phyloP scores from a whole-genome alignment of 306 rosid genomes.

The Inga laurina region DNA sequence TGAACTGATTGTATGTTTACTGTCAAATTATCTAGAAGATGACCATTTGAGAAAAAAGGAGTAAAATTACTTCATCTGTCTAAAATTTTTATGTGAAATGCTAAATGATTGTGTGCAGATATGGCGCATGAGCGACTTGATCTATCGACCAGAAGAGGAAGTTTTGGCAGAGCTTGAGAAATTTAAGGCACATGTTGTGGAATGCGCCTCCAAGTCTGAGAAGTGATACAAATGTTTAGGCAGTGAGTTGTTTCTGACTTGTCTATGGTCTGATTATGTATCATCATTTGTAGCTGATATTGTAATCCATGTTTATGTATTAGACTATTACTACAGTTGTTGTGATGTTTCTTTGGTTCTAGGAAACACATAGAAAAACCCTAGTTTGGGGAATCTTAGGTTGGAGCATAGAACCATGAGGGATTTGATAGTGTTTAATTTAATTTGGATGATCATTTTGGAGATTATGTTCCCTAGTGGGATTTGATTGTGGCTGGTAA shows the following conservation, averaged over 20 bases:
- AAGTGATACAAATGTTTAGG: slow-evolving; percentile 20
- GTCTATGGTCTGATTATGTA: background rate
- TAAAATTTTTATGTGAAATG: background rate
- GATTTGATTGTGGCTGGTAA: too few species aligned
- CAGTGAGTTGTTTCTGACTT: background rate
- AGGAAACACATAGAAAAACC: background rate
- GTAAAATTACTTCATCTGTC: background rate
- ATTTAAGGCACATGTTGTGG: slow-evolving; percentile 86
- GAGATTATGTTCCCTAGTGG: background rate
- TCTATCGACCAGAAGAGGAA: slow-evolving; percentile 95
- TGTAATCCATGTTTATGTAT: background rate
- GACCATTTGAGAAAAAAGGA: background rate
- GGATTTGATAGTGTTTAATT: slow-evolving; percentile 20
- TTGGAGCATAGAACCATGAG: slow-evolving; percentile 7
- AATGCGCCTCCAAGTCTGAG: slow-evolving; percentile 77
- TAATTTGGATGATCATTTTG: background rate
- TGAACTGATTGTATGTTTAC: background rate
- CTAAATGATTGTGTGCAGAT: slow-evolving; percentile 58
- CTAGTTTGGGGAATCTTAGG: slow-evolving; percentile 19
- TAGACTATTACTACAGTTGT: background rate
- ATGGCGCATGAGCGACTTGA: slow-evolving; percentile 98
- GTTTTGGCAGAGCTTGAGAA: slow-evolving; percentile 95
- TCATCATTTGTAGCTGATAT: background rate
- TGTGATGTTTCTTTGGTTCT: slow-evolving; percentile 7
- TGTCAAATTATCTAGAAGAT: background rate